Percentiles rank a stretch among this genome's conserved stretches.
Conservation (phyloP, 208 protist genomes). For the Blastocrithidia nonstop region DNA sequence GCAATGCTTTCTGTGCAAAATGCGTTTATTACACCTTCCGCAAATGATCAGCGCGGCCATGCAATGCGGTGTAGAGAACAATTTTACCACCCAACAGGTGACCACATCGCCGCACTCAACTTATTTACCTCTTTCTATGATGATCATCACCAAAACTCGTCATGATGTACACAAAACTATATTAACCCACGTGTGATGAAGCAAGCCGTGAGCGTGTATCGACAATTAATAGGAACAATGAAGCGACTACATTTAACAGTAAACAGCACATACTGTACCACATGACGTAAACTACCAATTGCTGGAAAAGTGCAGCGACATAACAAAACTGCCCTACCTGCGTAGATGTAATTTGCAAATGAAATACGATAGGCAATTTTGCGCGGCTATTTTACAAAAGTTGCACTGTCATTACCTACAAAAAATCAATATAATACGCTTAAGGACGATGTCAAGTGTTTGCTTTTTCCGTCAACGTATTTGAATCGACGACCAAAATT, state of each 20-base stretch:
- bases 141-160: conserved; percentile 23
- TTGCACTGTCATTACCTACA: conserved; percentile 88
- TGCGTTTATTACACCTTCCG: conserved; percentile 45
- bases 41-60: conserved; percentile 58
- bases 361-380: conserved; percentile 86
- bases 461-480: conserved; percentile 82
- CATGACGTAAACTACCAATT: conserved; percentile 3
- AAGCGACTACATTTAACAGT: conserved; percentile 27
- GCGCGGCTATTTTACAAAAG: conserved; percentile 93
- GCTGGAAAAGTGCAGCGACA: conserved; percentile 2
- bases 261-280: conserved; percentile 41
- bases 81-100: conserved; percentile 92
- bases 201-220: conserved; percentile 89
- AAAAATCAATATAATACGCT: conserved; percentile 92
- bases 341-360: conserved; percentile 50
- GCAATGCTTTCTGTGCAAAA: conserved; percentile 91
- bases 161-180: conserved; percentile 97
- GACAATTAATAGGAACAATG: conserved; percentile 91
- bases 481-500: conserved; percentile 94
- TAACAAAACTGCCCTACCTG: conserved; percentile 7
- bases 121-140: conserved; percentile 84
- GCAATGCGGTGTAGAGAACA: conserved; percentile 81
- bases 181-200: conserved; percentile 91
- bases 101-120: conserved; percentile 93
- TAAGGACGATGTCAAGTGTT: conserved; percentile 93